phyloP scores from a whole-genome alignment of 345 rosid species.

The Passiflora organensis region DNA sequence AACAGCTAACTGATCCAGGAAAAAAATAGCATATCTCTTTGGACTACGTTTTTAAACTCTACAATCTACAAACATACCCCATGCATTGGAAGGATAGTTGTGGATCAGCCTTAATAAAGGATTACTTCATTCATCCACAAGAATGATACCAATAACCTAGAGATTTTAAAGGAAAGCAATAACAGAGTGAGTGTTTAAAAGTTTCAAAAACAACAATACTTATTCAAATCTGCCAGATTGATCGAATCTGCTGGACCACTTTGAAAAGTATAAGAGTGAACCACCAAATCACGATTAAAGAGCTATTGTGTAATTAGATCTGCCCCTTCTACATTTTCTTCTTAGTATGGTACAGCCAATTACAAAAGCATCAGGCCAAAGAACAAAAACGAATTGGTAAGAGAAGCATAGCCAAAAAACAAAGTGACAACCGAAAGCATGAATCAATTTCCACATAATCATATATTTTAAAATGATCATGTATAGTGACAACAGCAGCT shows the following conservation, averaged over 20 bases:
- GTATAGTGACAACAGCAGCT: neutral
- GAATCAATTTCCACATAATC: neutral
- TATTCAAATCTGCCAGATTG: neutral
- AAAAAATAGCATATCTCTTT: too few species aligned
- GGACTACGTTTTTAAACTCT: too few species aligned
- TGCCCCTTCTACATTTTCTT: neutral
- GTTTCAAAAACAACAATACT: too few species aligned
- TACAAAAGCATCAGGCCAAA: too few species aligned
- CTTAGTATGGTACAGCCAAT: neutral
- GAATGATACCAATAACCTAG: neutral
- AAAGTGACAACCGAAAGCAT: neutral
- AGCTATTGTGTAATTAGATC: neutral
- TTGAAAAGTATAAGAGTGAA: neutral
- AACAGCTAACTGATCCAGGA: too few species aligned
- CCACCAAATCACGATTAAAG: neutral
- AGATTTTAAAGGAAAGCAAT: neutral
- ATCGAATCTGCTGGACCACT: neutral
- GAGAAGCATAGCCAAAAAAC: neutral
- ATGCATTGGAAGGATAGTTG: neutral
- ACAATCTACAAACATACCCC: neutral
- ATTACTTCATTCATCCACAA: neutral
- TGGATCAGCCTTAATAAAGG: neutral
- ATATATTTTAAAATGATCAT: neutral
- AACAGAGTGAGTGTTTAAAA: neutral
- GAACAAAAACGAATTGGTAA: neutral